Evolutionary conservation across 1,284 basidiomycete species (phyloP).

Genomic region (Malassezia vespertilionis): DNA sequence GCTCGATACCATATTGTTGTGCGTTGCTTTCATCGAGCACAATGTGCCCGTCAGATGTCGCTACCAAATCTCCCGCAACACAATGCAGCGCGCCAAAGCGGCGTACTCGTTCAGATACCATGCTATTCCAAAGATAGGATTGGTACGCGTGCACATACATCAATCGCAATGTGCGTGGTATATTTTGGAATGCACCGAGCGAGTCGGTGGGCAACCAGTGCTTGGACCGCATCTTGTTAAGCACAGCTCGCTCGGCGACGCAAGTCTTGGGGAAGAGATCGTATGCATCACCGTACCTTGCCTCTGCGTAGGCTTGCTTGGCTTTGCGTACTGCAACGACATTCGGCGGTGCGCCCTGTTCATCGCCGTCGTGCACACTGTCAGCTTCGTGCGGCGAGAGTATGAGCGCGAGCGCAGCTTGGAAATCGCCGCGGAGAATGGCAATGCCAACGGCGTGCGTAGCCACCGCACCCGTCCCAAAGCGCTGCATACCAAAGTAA

Average conservation of each 20-base stretch:
- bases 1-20: conserved; percentile 67
- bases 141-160: conserved; percentile 99
- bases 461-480: conserved; percentile 88
- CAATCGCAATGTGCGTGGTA: conserved; percentile 62
- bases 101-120: conserved; percentile 56
- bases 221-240: conserved; percentile 65
- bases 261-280: conserved; percentile 77
- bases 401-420: conserved; percentile 27
- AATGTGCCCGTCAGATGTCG: background rate
- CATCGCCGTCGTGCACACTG: background rate
- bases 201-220: conserved; percentile 25
- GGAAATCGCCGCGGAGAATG: conserved; percentile 67
- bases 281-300: conserved; percentile 55
- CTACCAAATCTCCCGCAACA: conserved; percentile 59
- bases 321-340: conserved; percentile 8
- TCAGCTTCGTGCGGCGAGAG: conserved; percentile 9
- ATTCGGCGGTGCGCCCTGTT: conserved; percentile 1
- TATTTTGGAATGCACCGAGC: conserved; percentile 24
- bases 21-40: conserved; percentile 57
- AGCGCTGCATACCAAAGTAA: conserved; percentile 98
- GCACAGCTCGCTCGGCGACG: conserved; percentile 79
- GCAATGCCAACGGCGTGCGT: conserved; percentile 88
- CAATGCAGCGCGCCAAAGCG: conserved; percentile 59
- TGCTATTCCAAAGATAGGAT: conserved; percentile 94
- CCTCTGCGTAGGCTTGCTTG: conserved; percentile 21